Conservation (phyloP, 495 filamentous ascomycete genomes). For the Penicillium dipodomyicola region DNA sequence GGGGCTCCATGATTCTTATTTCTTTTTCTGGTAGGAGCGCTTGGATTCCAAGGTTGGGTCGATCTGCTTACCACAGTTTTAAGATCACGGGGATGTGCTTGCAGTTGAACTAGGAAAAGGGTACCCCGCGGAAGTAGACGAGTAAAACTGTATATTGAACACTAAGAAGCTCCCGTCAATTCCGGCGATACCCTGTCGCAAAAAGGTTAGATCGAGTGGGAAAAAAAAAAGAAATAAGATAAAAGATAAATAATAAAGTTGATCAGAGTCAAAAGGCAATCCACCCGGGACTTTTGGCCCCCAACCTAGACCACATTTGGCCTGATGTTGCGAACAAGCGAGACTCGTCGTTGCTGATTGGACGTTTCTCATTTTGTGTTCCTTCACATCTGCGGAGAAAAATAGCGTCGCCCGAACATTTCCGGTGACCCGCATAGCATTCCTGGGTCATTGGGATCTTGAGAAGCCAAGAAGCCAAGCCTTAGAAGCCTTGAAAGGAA, state of each 20-base stretch:
- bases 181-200: too few relatives aligned
- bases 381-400: conserved; percentile 12
- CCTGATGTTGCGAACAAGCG: conserved; percentile 28
- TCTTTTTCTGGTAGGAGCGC: background rate
- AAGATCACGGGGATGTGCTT: too few relatives aligned
- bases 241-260: background rate
- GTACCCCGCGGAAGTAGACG: background rate
- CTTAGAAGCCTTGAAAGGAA: background rate
- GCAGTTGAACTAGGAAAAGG: background rate
- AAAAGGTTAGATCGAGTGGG: background rate
- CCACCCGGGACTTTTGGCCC: conserved; percentile 13
- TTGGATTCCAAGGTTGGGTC: too few relatives aligned
- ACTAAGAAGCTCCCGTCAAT: background rate
- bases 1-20: conserved; percentile 10
- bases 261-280: background rate
- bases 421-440: background rate
- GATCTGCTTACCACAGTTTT: too few relatives aligned
- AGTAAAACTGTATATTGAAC: background rate
- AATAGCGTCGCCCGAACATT: conserved; percentile 7
- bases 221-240: background rate
- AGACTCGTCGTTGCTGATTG: conserved; percentile 10
- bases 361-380: background rate
- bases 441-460: too few relatives aligned
- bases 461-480: too few relatives aligned
- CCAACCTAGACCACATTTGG: conserved; percentile 22